These are phyloP conservation scores for Xylaria sp. DNA, from an alignment of 2,329 filamentous ascomycete genomes.

Conservation along the genomic window DNA sequence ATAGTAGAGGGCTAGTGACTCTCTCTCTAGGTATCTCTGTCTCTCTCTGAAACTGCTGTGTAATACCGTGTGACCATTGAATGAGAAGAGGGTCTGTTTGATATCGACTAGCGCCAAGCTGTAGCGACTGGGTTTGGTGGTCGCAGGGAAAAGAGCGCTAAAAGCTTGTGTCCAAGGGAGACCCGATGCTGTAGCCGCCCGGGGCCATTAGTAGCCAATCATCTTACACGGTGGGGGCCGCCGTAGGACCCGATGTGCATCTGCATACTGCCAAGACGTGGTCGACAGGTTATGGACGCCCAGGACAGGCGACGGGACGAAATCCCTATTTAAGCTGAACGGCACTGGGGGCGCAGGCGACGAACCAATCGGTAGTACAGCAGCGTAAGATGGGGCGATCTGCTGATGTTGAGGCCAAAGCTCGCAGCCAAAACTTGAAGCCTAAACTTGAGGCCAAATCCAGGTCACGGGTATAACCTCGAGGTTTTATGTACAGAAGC, in stretches of 20 bases:
- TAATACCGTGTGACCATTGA: slow-evolving; percentile 9
- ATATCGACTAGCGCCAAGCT: slow-evolving; percentile 9
- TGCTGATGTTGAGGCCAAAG: background rate
- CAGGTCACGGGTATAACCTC: too few species aligned
- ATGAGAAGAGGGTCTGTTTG: slow-evolving; percentile 14
- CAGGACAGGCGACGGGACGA: background rate
- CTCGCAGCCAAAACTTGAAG: background rate
- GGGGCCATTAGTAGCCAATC: slow-evolving; percentile 40
- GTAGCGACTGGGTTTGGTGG: slow-evolving; percentile 26
- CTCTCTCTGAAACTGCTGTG: background rate
- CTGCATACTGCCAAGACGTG: slow-evolving; percentile 26
- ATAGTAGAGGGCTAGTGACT: background rate
- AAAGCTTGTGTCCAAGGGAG: background rate
- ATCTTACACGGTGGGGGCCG: slow-evolving; percentile 31
- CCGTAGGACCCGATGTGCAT: slow-evolving; percentile 8
- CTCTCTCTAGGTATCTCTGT: background rate
- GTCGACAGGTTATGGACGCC: slow-evolving; percentile 9
- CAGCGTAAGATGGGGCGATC: background rate
- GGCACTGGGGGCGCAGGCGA: background rate
- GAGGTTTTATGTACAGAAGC: background rate
- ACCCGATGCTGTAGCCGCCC: slow-evolving; percentile 38
- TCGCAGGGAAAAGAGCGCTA: slow-evolving; percentile 17
- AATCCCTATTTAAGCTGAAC: background rate
- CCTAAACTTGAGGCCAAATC: background rate
- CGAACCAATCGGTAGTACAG: slow-evolving; percentile 18